Percentiles rank a stretch among this genome's conserved stretches.
Conservation (phyloP, 768 basidiomycete genomes). For the Stropharia rugosoannulata region DNA sequence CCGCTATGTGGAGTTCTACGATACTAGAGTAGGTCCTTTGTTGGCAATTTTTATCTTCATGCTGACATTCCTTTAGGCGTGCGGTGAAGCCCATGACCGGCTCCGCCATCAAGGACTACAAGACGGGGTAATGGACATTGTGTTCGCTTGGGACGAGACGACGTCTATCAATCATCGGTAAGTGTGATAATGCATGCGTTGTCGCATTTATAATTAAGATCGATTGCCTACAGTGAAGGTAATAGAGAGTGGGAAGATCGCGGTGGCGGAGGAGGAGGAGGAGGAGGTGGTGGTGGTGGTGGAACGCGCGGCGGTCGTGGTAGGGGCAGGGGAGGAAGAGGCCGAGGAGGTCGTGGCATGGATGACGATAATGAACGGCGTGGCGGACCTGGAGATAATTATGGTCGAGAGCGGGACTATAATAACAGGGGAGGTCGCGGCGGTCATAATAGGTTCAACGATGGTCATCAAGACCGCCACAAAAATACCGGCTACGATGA, state of each 20-base stretch:
- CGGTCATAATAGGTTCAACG: constrained; percentile 41
- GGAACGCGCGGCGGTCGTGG: constrained; percentile 39
- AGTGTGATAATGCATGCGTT: background rate
- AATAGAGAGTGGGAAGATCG: constrained; percentile 51
- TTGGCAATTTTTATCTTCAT: background rate
- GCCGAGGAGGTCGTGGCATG: constrained; percentile 41
- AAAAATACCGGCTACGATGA: constrained; percentile 42
- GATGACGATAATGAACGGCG: constrained; percentile 48
- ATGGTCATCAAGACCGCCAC: constrained; percentile 36
- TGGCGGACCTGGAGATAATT: constrained; percentile 43
- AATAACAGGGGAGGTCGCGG: constrained; percentile 31
- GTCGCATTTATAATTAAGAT: background rate
- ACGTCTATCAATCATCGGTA: constrained; percentile 42
- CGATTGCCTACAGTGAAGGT: constrained; percentile 26
- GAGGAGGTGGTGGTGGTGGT: constrained; percentile 36
- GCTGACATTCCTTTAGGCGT: constrained; percentile 46
- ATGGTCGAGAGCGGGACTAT: constrained; percentile 48
- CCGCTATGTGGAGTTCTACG: constrained; percentile 92
- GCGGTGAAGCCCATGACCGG: constrained; percentile 76
- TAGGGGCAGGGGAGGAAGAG: constrained; percentile 37
- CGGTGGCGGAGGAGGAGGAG: constrained; percentile 26
- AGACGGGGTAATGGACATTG: constrained; percentile 88
- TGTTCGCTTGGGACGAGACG: constrained; percentile 81
- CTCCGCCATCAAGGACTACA: constrained; percentile 76
- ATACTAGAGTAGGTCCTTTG: constrained; percentile 63